A percentile compares a stretch with the other conserved stretches of the same genome.
These are phyloP conservation scores for Camellia oleifera DNA, from an alignment of 179 eudicot genomes.

Conservation along the genomic window DNA sequence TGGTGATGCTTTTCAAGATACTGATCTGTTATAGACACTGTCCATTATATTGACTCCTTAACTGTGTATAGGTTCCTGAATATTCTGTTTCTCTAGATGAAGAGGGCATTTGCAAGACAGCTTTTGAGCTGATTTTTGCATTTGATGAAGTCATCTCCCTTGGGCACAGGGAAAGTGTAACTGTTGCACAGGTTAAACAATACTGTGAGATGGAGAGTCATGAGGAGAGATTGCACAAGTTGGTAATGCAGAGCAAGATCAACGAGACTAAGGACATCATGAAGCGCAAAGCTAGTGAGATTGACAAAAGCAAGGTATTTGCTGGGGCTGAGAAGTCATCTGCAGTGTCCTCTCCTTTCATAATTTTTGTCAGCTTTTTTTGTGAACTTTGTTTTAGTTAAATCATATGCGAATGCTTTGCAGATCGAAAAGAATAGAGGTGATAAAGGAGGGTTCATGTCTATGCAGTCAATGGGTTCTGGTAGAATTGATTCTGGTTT, in stretches of 20 bases:
- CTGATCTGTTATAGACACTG: background rate
- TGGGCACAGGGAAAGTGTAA: conserved; percentile 79
- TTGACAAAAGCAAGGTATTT: conserved; percentile 83
- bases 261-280: conserved; percentile 85
- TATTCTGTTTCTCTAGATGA: conserved; percentile 75
- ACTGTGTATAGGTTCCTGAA: conserved; percentile 69
- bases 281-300: conserved; percentile 88
- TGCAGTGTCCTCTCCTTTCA: background rate
- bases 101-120: conserved; percentile 72
- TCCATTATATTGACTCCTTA: conserved; percentile 35
- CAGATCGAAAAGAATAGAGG: conserved; percentile 68
- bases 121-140: conserved; percentile 82
- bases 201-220: conserved; percentile 97
- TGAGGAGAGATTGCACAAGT: conserved; percentile 86
- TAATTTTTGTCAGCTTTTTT: background rate
- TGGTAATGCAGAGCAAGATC: conserved; percentile 80
- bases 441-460: conserved; percentile 63
- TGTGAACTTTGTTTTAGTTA: background rate
- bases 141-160: conserved; percentile 84
- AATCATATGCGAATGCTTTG: conserved; percentile 12
- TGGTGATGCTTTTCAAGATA: background rate
- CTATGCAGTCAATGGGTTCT: conserved; percentile 71
- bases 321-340: background rate
- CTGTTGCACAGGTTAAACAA: conserved; percentile 85
- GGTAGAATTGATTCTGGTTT: conserved; percentile 67